Base-by-base conservation (phyloP, 495 filamentous ascomycete genomes). In the Penicillium crystallinum region DNA sequence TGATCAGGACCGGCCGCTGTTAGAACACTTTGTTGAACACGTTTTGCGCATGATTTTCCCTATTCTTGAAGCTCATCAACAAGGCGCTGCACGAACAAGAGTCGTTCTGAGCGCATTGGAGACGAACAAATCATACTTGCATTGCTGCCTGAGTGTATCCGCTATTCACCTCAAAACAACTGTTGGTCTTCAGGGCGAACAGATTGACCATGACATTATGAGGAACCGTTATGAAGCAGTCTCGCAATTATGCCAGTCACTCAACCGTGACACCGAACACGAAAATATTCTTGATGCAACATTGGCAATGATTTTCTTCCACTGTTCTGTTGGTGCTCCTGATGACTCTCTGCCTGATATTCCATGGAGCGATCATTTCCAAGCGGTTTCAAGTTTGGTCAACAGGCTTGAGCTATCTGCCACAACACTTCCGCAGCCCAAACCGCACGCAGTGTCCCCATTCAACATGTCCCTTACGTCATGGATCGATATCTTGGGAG, bases 401-500 rank as follows among this genome's bases (percentile, higher is more conserved):
- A 80, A 83, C 58, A 88, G 88, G 63, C 83, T 98, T 17, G 87
- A 92, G n/a, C 80, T 98, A 17, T 81, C 87, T 12, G 72, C 74
- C 27, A 78, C 87, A 19, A 75, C 84, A 40, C 79, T 84, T 46
- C 70, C 79, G 31, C 68, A 72, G 52, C 67, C 61, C 18, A 77
- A 77, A n/a, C n/a, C 50, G 71, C 75, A 84, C 60, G 60, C 78
- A 27, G 80, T 84, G n/a, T 81, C 87, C 8, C 84, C 90, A 17
- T 96, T 97, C 79, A 96, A 91, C 74, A 97, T 96, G 92, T 89
- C 88, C 0, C 73, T 98, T 46, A 86, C 92, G 2, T 77, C 91
- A 21, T 98, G 93, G 93, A 96, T 98, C 59, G 93, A 98, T 64
- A 97, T 98, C 55, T 80, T 97, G 18, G 93, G 93, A 15, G 82